Percentiles rank a stretch among this genome's conserved stretches.
Evolutionary conservation across 2,329 filamentous ascomycete species (phyloP).

Genomic region (Chrysoporthe cubensis): DNA sequence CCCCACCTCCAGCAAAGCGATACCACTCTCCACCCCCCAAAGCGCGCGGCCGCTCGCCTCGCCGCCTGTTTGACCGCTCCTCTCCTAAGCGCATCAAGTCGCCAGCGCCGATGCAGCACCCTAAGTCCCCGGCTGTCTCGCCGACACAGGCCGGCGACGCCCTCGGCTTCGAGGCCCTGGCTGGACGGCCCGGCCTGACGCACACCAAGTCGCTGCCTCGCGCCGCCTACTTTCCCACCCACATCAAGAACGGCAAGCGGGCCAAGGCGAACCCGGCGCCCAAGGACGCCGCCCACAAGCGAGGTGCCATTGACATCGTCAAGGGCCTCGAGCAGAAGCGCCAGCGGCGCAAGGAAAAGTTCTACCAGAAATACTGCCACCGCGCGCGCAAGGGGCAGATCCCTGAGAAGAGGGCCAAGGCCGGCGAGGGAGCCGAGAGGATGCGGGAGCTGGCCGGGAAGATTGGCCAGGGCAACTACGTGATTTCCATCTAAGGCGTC

Average conservation of each 20-base stretch:
- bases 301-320: constrained; percentile 96
- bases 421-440: constrained; percentile 86
- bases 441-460: constrained; percentile 92
- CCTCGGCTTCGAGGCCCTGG: constrained; percentile 50
- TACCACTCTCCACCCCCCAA: constrained; percentile 57
- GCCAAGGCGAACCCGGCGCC: constrained; percentile 37
- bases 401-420: constrained; percentile 66
- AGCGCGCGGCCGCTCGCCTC: constrained; percentile 57
- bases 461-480: constrained; percentile 73
- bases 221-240: constrained; percentile 71
- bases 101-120: constrained; percentile 64
- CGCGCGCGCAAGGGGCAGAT: constrained; percentile 73
- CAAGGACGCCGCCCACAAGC: constrained; percentile 66
- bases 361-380: constrained; percentile 86
- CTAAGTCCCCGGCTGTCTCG: constrained; percentile 53
- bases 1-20: constrained; percentile 50
- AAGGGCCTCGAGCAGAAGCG: constrained; percentile 95
- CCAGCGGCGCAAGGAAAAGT: constrained; percentile 89
- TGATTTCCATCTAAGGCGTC: constrained; percentile 67
- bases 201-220: constrained; percentile 88
- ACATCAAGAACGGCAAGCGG: constrained; percentile 44
- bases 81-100: constrained; percentile 74
- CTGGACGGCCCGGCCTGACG: constrained; percentile 67
- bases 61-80: constrained; percentile 64
- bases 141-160: constrained; percentile 47